Base-by-base conservation (phyloP, 75 land plant genomes). In the Selaginella tamariscina region DNA sequence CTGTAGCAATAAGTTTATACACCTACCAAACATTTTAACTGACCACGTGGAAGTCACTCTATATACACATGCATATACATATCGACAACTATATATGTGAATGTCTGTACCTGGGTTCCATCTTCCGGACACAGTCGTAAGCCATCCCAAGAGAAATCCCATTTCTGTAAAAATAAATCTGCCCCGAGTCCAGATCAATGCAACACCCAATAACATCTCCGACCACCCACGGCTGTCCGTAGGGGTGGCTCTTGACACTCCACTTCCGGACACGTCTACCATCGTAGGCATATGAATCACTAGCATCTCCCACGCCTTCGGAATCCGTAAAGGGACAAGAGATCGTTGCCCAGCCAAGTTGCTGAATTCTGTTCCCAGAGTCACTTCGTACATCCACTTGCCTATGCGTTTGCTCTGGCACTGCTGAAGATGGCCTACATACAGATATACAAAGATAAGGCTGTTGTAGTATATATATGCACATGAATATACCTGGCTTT, bases 191-290 rank as follows among this genome's bases (percentile, higher is more conserved):
- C 77, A 92, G 76, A 67, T 92, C 84, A 63, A 88, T 78, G 75
- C 97, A 92, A 63, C 97, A 92, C 24, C 95, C 97, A 73, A 92
- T 92, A 1, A 92, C 87, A 68, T 92, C 97, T 32, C 97, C 97
- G 55, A 78, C 80, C 49, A 88, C 89, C 97, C 97, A 92, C 18
- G 83, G 60, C 75, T 92, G 94, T 27, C 97, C 97, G 81, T 92
- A 92, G 2, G 78, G 1, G 62, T 75, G 74, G 27, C 75, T 71
- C 1, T 74, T 74, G 21, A 72, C 76, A 65, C 87, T 91, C 97
- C 97, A 91, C 71, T 91, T 91, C 23, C 74, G 71, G 11, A 86
- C 82, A 33, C 97, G 80, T 74, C 57, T 84, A 1, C 97, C 97
- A 79, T 92, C 97, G 79, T 84, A 92, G 24, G 97, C 87, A 75